Percentiles rank a stretch among this genome's conserved stretches.
Evolutionary conservation across 345 rosid genomes (phyloP).

Genomic region (Melastoma malabathricum): DNA sequence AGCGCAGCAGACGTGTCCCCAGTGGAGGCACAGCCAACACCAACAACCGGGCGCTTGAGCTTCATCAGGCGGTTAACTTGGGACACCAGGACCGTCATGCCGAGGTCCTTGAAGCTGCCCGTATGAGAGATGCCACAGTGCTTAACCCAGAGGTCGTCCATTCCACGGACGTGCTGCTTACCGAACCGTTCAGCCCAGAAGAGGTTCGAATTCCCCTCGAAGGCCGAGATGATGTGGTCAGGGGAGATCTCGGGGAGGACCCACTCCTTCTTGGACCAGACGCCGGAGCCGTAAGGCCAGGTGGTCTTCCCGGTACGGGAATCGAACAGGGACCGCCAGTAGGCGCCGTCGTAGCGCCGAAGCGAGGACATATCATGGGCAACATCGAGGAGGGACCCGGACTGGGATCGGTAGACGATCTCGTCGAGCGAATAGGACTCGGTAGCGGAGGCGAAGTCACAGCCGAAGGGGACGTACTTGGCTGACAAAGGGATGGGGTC

Average conservation of each 20-base stretch:
- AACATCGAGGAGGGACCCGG: slow-evolving; percentile 73
- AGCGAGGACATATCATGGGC: slow-evolving; percentile 72
- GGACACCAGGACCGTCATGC: slow-evolving; percentile 88
- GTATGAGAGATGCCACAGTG: slow-evolving; percentile 92
- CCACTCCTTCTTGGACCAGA: slow-evolving; percentile 93
- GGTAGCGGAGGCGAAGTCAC: slow-evolving; percentile 22
- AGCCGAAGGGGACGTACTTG: slow-evolving; percentile 64
- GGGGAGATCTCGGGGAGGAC: slow-evolving; percentile 71
- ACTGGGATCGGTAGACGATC: slow-evolving; percentile 72
- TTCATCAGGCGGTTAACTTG: slow-evolving; percentile 77
- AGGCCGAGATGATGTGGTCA: slow-evolving; percentile 82
- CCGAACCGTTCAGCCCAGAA: slow-evolving; percentile 94
- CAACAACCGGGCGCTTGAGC: slow-evolving; percentile 58
- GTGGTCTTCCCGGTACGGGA: slow-evolving; percentile 75
- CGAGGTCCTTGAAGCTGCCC: slow-evolving; percentile 86
- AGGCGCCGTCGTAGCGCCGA: slow-evolving; percentile 48
- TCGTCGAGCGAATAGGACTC: slow-evolving; percentile 81
- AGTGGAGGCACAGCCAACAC: slow-evolving; percentile 90
- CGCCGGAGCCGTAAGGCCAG: slow-evolving; percentile 87
- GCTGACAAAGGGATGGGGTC: slow-evolving; percentile 52
- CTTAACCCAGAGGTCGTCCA: slow-evolving; percentile 89
- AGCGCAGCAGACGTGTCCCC: slow-evolving; percentile 91
- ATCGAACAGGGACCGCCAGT: slow-evolving; percentile 70
- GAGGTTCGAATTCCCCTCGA: slow-evolving; percentile 79
- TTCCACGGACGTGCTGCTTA: slow-evolving; percentile 41